Evolutionary conservation across 164 flowering plant genomes (phyloP), one percentile per base, ranked within the genome.

Genomic region (Kalanchoe fedtschenkoi): DNA sequence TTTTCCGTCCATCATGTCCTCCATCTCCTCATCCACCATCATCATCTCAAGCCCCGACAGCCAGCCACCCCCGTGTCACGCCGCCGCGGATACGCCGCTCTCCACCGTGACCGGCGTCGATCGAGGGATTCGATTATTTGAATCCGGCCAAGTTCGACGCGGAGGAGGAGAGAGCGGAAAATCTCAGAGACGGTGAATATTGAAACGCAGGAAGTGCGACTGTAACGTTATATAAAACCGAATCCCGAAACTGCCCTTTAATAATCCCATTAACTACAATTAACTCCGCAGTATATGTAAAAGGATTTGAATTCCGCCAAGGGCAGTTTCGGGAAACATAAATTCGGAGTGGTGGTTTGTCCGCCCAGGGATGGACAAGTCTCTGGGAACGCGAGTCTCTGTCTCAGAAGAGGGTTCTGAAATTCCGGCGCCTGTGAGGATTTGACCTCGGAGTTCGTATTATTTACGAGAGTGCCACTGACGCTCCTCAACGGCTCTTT

Each of bases 21-120:
- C 81, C 83, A 85, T 78, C 30, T 78, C 81, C 54, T 80, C 85
- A 16, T 85, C 91, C 81, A 81, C 77, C 58, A 66, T 75, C 69
- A 34, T 51, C 28, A 1, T 8, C 58, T 34, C 60, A 65, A 58
- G 60, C 44, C 26, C 57, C 61, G 10, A 2, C 28, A 47, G 24
- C 10, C 16, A 4, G 4, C 26, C 32, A 13, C 17, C 2, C 32
- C 32, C 56, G 17, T 1, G 2, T 24, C 1, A 9, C 13, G 5
- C 17, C 32, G 15, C 56, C 22, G 24, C 26, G 24, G 24, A 8
- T 37, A 11, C 8, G 13, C 39, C 39, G 13, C 39, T 37, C 39
- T 37, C 51, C 51, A 11, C 51, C 32, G 56, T 26, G 4, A 3
- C 24, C 56, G 17, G 32, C 32, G 16, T 14, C 56, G 33, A 51